These are phyloP conservation scores for Sarocladium oryzae DNA, from an alignment of 2,329 filamentous ascomycete species.

Conservation along the genomic window DNA sequence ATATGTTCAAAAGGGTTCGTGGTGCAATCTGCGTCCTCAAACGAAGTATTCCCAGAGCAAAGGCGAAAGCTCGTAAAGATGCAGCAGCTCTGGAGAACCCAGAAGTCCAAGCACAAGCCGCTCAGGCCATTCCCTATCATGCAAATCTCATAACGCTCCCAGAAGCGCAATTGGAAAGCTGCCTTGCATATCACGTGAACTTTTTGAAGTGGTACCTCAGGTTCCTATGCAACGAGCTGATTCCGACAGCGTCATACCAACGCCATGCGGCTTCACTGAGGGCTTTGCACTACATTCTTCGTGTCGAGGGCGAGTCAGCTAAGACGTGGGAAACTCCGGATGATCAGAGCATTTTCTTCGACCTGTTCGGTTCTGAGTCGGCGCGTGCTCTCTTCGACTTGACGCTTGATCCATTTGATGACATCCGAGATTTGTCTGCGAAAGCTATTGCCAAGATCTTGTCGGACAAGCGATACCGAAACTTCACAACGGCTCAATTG, in stretches of 20 bases:
- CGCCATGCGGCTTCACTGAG: slow-evolving; percentile 77
- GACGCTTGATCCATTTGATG: slow-evolving; percentile 85
- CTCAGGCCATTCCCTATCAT: slow-evolving; percentile 28
- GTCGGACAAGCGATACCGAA: slow-evolving; percentile 27
- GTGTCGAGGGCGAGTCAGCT: slow-evolving; percentile 56
- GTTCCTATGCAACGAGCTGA: slow-evolving; percentile 68
- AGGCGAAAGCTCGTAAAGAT: slow-evolving; percentile 28
- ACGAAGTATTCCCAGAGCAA: slow-evolving; percentile 32
- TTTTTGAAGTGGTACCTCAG: slow-evolving; percentile 71
- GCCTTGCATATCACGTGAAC: slow-evolving; percentile 43
- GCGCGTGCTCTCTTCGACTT: slow-evolving; percentile 67
- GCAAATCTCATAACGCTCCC: slow-evolving; percentile 34
- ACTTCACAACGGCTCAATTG: slow-evolving; percentile 8
- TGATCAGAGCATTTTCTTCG: slow-evolving; percentile 34
- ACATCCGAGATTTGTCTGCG: slow-evolving; percentile 62
- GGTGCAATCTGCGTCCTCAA: slow-evolving; percentile 55
- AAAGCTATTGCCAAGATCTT: slow-evolving; percentile 44
- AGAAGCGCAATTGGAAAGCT: slow-evolving; percentile 28
- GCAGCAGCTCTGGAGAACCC: slow-evolving; percentile 14
- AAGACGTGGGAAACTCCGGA: slow-evolving; percentile 32
- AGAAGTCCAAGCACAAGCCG: slow-evolving; percentile 9
- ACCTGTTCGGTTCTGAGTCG: slow-evolving; percentile 42
- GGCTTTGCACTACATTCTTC: slow-evolving; percentile 59
- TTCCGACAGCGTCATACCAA: slow-evolving; percentile 81
- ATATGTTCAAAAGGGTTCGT: slow-evolving; percentile 69